Percentiles rank a stretch among this genome's conserved stretches.
These are phyloP conservation scores for Gymnopilus junonius DNA, from an alignment of 768 basidiomycete genomes.

Conservation along the genomic window DNA sequence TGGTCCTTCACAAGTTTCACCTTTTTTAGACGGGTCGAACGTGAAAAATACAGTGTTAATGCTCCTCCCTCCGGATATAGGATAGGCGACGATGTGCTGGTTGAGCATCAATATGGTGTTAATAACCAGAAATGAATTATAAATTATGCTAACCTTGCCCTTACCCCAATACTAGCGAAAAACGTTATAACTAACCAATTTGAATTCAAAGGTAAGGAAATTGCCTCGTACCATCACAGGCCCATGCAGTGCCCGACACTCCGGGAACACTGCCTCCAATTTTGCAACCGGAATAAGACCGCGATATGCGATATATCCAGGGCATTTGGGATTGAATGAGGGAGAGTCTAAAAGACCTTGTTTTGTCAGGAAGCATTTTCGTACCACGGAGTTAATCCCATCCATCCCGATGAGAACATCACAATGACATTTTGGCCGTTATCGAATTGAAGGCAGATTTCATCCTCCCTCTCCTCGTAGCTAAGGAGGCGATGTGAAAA, in stretches of 20 bases:
- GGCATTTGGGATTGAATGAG: slow-evolving; percentile 40
- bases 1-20: slow-evolving; percentile 32
- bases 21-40: slow-evolving; percentile 33
- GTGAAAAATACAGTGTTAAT: slow-evolving; percentile 54
- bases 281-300: slow-evolving; percentile 33
- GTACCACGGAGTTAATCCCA: slow-evolving; percentile 42
- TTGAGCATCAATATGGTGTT: slow-evolving; percentile 16
- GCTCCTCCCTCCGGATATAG: slow-evolving; percentile 48
- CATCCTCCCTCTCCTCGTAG: slow-evolving; percentile 29
- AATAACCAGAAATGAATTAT: too few species aligned
- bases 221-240: slow-evolving; percentile 28
- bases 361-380: slow-evolving; percentile 19
- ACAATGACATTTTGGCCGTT: slow-evolving; percentile 39
- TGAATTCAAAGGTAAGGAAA: neutral
- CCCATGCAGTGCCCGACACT: slow-evolving; percentile 30
- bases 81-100: slow-evolving; percentile 41
- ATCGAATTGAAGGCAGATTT: slow-evolving; percentile 36
- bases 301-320: slow-evolving; percentile 42
- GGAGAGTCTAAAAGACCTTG: slow-evolving; percentile 14
- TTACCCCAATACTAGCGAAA: slow-evolving; percentile 34
- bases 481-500: slow-evolving; percentile 38
- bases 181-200: neutral
- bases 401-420: slow-evolving; percentile 49
- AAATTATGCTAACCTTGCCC: slow-evolving; percentile 35
- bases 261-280: slow-evolving; percentile 31